Base-by-base conservation (phyloP, 495 filamentous ascomycete species). In the Trichoderma asperelloides region DNA sequence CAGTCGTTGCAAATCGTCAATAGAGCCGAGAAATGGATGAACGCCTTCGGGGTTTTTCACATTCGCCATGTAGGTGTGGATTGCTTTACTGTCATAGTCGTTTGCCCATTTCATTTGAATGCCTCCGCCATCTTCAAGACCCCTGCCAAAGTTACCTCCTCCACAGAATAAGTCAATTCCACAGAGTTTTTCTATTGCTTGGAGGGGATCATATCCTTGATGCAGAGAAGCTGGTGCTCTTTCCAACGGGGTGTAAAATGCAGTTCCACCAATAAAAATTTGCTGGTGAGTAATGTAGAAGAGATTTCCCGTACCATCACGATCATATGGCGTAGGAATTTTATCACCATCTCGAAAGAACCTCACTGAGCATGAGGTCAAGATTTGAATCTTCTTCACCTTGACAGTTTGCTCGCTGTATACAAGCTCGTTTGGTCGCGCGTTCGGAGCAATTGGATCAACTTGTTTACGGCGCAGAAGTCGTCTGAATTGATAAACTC, bases 141-240 rank as follows among this genome's bases (percentile, higher is more conserved):
- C 90, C 37, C 89, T 79, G 3, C 87, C 90, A 68, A 92, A 85
- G 70, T 86, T 90, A 0, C 90, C 90, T 51, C 88, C 86, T 11
- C 90, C 90, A 67, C 87, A 90, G 71, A 88, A 93, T 23, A 93
- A 75, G 68, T 89, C 87, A 45, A 93, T 72, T 0, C 87, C 89
- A 63, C 71, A 75, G 33, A 90, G 74, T 57, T 76, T 77, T 21
- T 28, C 47, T 11, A 68, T 63, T 8, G 25, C 51, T 13, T 21
- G 13, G 11, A 41, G 25, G 0, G 82, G 82, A 68, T 89, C 77
- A 41, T 84, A 89, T 0, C 88, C 87, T 74, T 88, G 81, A 7
- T 77, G 80, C 7, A 90, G 64, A 2, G 74, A 73, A 5, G 62
- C 28, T 16, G 76, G 74, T 62, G 75, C 72, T 2, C 70, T 43